Evolutionary conservation across 495 filamentous ascomycete genomes (phyloP).

Genomic region (Acidomyces sp.): DNA sequence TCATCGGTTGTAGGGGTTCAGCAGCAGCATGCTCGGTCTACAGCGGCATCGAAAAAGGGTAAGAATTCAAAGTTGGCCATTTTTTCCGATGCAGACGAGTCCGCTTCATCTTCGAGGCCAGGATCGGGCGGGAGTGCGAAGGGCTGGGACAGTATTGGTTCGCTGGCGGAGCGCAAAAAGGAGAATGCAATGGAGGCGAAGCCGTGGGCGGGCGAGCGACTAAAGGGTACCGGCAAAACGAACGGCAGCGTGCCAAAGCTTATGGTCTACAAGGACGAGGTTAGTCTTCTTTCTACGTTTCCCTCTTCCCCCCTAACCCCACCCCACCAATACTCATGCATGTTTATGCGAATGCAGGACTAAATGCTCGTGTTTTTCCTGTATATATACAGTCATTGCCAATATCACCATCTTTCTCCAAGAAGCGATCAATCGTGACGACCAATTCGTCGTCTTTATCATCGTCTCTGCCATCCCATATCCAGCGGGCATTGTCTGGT

Average conservation of each 20-base stretch:
- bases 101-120: slow-evolving; percentile 16
- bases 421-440: too few species aligned
- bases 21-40: slow-evolving; percentile 56
- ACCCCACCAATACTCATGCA: slow-evolving; percentile 32
- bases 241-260: slow-evolving; percentile 64
- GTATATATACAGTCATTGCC: slow-evolving; percentile 55
- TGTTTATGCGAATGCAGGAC: slow-evolving; percentile 97
- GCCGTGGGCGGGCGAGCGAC: slow-evolving; percentile 83
- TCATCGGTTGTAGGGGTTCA: slow-evolving; percentile 24
- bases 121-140: slow-evolving; percentile 31
- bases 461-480: slow-evolving; percentile 5
- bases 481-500: slow-evolving; percentile 38
- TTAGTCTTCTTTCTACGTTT: slow-evolving; percentile 40
- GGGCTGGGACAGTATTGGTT: slow-evolving; percentile 88
- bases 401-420: too few species aligned
- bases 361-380: slow-evolving; percentile 71
- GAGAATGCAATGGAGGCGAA: slow-evolving; percentile 79
- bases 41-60: slow-evolving; percentile 44
- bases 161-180: slow-evolving; percentile 76
- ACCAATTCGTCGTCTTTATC: too few species aligned
- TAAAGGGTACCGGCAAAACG: slow-evolving; percentile 77
- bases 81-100: slow-evolving; percentile 64
- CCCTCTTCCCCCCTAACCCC: too few species aligned
- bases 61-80: slow-evolving; percentile 75
- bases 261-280: slow-evolving; percentile 88